These are phyloP conservation scores for Zygotorulaspora sp. DNA, from an alignment of 805 yeast species.

Conservation along the genomic window DNA sequence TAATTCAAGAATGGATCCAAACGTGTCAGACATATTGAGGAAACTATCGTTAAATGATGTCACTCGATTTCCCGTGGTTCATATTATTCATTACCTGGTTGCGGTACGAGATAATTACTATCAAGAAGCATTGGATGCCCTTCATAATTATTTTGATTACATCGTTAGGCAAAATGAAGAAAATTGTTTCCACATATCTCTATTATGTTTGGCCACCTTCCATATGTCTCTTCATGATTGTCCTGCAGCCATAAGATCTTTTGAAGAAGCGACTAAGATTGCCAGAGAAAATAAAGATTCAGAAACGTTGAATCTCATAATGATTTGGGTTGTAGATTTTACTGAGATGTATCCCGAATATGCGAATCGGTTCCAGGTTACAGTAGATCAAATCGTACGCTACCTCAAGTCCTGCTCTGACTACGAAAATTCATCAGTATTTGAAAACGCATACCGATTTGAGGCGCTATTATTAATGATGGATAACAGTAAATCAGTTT, in stretches of 20 bases:
- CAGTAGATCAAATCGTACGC: slow-evolving; percentile 62
- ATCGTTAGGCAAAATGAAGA: slow-evolving; percentile 64
- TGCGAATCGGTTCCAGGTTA: slow-evolving; percentile 46
- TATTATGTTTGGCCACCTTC: slow-evolving; percentile 64
- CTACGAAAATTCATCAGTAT: slow-evolving; percentile 25
- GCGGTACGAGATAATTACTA: slow-evolving; percentile 17
- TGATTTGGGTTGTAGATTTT: slow-evolving; percentile 71
- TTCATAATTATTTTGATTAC: slow-evolving; percentile 65
- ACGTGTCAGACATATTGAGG: slow-evolving; percentile 6
- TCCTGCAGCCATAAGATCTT: slow-evolving; percentile 67
- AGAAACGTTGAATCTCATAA: slow-evolving; percentile 62
- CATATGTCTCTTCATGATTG: slow-evolving; percentile 65
- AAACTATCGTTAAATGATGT: slow-evolving; percentile 19
- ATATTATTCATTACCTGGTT: slow-evolving; percentile 23
- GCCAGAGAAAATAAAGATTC: slow-evolving; percentile 83
- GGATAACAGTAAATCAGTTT: slow-evolving; percentile 45
- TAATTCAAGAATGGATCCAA: slow-evolving; percentile 4
- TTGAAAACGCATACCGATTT: slow-evolving; percentile 60
- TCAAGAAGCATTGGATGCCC: slow-evolving; percentile 44
- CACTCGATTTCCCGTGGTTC: slow-evolving; percentile 27
- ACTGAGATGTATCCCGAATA: slow-evolving; percentile 62
- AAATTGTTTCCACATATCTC: slow-evolving; percentile 69
- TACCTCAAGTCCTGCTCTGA: slow-evolving; percentile 40
- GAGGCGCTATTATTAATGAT: slow-evolving; percentile 54
- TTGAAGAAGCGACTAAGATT: slow-evolving; percentile 80